A percentile compares a stretch with the other conserved stretches of the same genome.
Conservation (phyloP, 805 yeast species). For the Helenozyma rhizophorensis region DNA sequence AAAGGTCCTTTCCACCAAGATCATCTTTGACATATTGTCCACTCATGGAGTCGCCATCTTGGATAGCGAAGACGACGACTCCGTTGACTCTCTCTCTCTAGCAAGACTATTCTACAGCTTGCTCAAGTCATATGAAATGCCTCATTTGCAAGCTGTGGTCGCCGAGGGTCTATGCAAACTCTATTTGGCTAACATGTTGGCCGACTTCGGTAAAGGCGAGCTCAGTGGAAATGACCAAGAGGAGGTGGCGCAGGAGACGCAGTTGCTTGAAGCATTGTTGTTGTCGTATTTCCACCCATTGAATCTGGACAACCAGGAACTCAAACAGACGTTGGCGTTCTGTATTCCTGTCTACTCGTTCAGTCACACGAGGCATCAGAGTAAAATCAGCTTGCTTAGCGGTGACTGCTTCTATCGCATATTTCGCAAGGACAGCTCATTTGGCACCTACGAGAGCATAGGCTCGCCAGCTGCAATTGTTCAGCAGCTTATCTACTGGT, state of each 20-base stretch:
- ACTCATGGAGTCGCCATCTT: slow-evolving; percentile 70
- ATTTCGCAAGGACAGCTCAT: slow-evolving; percentile 35
- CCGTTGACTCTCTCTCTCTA: slow-evolving; percentile 61
- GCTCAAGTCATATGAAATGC: slow-evolving; percentile 51
- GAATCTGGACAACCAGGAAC: slow-evolving; percentile 56
- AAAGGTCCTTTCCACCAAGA: slow-evolving; percentile 59
- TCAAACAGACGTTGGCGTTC: slow-evolving; percentile 77
- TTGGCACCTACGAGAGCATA: slow-evolving; percentile 28
- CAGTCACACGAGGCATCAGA: slow-evolving; percentile 70
- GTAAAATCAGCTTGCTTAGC: slow-evolving; percentile 55
- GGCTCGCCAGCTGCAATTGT: slow-evolving; percentile 48
- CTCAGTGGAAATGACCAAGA: slow-evolving; percentile 12
- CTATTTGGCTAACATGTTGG: slow-evolving; percentile 69
- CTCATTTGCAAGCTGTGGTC: slow-evolving; percentile 69
- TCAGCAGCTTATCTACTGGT: slow-evolving; percentile 78
- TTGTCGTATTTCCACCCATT: slow-evolving; percentile 72
- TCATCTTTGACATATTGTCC: slow-evolving; percentile 73
- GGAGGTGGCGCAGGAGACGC: slow-evolving; percentile 27
- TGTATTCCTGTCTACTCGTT: slow-evolving; percentile 86
- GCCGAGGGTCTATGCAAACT: slow-evolving; percentile 87
- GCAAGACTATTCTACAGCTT: slow-evolving; percentile 69
- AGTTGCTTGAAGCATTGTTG: slow-evolving; percentile 63
- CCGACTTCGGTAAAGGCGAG: slow-evolving; percentile 34
- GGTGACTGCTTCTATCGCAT: slow-evolving; percentile 63
- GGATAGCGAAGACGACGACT: slow-evolving; percentile 45